Conservation (phyloP, 768 basidiomycete species). For the Russula brevipes region DNA sequence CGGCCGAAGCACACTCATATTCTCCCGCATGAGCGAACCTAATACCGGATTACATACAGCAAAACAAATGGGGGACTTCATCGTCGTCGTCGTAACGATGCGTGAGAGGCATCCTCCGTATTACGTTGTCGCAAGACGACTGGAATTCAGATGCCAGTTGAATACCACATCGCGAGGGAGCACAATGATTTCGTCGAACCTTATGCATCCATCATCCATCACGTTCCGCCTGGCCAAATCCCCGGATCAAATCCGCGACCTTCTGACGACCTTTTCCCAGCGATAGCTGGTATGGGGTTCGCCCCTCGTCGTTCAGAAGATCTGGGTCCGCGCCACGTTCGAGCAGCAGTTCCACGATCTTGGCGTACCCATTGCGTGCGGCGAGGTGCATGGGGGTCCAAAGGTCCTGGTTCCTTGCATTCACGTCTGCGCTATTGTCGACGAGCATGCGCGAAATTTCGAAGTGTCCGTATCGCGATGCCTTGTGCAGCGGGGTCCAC, state of each 20-base stretch:
- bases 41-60: too few species aligned
- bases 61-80: too few species aligned
- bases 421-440: neutral
- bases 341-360: neutral
- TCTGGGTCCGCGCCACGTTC: neutral
- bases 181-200: neutral
- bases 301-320: neutral
- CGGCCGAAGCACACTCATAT: too few species aligned
- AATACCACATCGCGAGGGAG: neutral
- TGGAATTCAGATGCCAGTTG: neutral
- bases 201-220: neutral
- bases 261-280: neutral
- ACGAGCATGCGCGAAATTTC: neutral
- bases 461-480: neutral
- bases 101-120: too few species aligned
- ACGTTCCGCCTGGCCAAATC: neutral
- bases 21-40: too few species aligned
- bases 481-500: neutral
- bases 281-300: neutral
- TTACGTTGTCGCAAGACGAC: too few species aligned
- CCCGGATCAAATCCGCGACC: neutral
- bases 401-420: neutral
- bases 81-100: too few species aligned
- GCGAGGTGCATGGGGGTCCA: conserved; percentile 6
- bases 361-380: neutral